Base-by-base conservation (phyloP, 2,329 filamentous ascomycete genomes). In the Akanthomyces uredinophilus region DNA sequence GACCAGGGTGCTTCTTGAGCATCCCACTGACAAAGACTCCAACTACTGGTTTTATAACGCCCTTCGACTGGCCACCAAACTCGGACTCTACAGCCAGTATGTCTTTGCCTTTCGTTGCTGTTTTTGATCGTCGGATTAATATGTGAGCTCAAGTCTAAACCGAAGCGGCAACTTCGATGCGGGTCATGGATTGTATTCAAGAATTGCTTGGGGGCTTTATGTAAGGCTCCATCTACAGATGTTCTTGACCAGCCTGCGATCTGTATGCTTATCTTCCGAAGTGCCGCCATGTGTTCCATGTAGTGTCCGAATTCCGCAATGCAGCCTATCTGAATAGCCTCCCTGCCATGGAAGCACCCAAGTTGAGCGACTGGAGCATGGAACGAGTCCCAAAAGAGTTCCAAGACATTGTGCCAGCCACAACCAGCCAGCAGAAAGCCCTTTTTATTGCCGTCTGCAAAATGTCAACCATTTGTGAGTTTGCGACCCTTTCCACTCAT, bases 41-140 rank as follows among this genome's bases (percentile, higher is more conserved):
- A 53, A 53, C n/a, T 61, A 61, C 51, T 61, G 59, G 59, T 55
- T 54, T 13, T 53, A 61, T 24, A 61, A 53, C 5, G 59, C 39
- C 8, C 49, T 61, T 3, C 59, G 59, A 16, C 50, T 61, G 1
- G 59, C 59, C 6, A 55, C 41, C 27, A 55, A 55, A 29, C 27
- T 61, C 39, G 41, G 54, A n/a, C 22, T 61, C 18, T 53, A 53
- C 43, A 61, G 39, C 59, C 51, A n/a, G 59, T 55, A 49, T 8
- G 59, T 41, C 16, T 18, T 14, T 2, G 18, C 27, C 22, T 29
- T 41, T 16, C 1, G 10, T 22, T n/a, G 13, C 8, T 5, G 4
- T 8, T 50, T 27, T 22, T 32, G 11, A 16, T 16, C 14, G 11
- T n/a, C 14, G 20, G 24, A n/a, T 35, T 54, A 4, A 54, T 35